Conservation (phyloP, 768 basidiomycete species). For the Termitomyces bulborhizus region DNA sequence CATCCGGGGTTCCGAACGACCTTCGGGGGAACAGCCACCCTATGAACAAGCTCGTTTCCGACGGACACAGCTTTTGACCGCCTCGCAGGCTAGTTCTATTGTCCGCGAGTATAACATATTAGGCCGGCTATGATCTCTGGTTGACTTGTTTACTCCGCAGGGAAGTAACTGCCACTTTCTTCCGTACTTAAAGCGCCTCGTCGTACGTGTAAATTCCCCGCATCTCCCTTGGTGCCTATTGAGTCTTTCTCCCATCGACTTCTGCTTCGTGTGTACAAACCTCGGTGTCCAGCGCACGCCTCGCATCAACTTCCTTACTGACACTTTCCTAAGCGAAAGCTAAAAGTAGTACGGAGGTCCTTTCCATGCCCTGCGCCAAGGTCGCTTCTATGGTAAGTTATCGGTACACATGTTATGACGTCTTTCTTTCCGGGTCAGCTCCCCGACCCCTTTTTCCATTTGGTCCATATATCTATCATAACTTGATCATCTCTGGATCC, state of each 20-base stretch:
- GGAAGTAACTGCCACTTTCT: neutral
- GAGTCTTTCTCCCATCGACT: constrained; percentile 2
- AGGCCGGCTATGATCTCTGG: neutral
- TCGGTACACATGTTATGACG: constrained; percentile 3
- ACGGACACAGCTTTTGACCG: constrained; percentile 10
- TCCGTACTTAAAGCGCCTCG: constrained; percentile 2
- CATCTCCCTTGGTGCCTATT: constrained; percentile 7
- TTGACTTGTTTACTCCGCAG: neutral
- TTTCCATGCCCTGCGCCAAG: constrained; percentile 28
- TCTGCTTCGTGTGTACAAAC: neutral
- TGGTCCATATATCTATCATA: neutral
- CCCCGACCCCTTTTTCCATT: neutral
- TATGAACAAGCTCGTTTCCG: constrained; percentile 4
- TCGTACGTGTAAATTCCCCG: neutral
- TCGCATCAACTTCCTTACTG: constrained; percentile 10
- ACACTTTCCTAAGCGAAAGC: constrained; percentile 16
- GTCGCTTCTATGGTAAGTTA: constrained; percentile 28
- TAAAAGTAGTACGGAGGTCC: constrained; percentile 11
- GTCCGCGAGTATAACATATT: neutral
- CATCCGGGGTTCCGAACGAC: constrained; percentile 7
- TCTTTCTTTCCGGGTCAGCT: constrained; percentile 2
- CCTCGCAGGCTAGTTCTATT: constrained; percentile 3
- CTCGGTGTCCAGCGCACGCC: constrained; percentile 11
- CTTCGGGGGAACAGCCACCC: constrained; percentile 5
- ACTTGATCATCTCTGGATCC: constrained; percentile 4